phyloP scores from a whole-genome alignment of 306 rosid species.

The Prunus mongolica region DNA sequence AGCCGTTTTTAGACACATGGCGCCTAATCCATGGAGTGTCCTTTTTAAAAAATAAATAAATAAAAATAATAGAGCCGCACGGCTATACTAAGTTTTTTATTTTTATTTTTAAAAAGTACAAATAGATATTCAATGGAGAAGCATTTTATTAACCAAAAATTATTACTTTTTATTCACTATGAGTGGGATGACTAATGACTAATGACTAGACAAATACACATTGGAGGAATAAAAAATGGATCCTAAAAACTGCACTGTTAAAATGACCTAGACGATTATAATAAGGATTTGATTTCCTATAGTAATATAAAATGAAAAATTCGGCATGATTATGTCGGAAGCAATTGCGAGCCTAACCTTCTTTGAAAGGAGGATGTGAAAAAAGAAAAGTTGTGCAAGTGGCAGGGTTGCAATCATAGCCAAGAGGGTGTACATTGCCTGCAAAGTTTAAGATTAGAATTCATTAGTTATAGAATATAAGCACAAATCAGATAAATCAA shows the following conservation, averaged over 20 bases:
- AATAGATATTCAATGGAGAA: slow-evolving; percentile 24
- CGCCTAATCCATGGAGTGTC: no score
- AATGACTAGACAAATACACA: background rate
- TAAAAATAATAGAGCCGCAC: no score
- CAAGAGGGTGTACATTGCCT: slow-evolving; percentile 40
- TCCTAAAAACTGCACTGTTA: background rate
- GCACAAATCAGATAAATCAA: slow-evolving; percentile 36
- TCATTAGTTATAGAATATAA: slow-evolving; percentile 3
- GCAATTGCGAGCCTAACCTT: no score
- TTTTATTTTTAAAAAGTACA: no score
- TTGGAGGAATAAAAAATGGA: no score
- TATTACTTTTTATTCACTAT: background rate
- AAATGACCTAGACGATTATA: background rate
- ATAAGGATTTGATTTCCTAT: background rate
- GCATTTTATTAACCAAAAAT: background rate
- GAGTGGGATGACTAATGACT: background rate
- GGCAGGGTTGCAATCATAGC: slow-evolving; percentile 8
- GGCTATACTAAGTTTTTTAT: no score
- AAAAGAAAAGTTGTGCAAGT: no score
- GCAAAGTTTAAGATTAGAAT: slow-evolving; percentile 14
- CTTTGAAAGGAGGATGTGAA: no score
- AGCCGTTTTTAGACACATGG: no score
- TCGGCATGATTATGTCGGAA: background rate
- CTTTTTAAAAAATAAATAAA: no score
- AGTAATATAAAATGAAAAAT: background rate